phyloP scores from a whole-genome alignment of 768 basidiomycete species.

The Ephemerocybe angulata region DNA sequence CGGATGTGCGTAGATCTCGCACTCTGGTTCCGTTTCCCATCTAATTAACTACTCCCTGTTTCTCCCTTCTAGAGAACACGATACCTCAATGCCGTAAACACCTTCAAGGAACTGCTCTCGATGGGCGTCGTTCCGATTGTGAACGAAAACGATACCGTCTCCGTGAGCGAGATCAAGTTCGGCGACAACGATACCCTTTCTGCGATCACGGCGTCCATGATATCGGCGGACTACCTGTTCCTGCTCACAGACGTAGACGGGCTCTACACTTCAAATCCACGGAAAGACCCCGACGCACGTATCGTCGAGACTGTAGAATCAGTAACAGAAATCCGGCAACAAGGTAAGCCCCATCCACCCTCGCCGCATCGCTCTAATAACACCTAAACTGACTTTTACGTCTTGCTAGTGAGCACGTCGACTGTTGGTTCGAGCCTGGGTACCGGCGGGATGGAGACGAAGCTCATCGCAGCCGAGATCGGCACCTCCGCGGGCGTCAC shows the following conservation, averaged over 20 bases:
- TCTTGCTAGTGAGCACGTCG: constrained; percentile 73
- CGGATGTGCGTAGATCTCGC: constrained; percentile 62
- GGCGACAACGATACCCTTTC: constrained; percentile 98
- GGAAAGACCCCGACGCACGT: constrained; percentile 80
- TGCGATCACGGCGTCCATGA: constrained; percentile 95
- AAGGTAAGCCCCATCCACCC: constrained; percentile 50
- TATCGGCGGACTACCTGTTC: constrained; percentile 96
- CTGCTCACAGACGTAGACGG: constrained; percentile 96
- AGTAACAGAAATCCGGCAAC: constrained; percentile 70
- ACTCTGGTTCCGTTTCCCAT: neutral
- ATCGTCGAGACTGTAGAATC: constrained; percentile 82
- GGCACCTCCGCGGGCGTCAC: constrained; percentile 93
- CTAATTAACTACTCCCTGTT: constrained; percentile 8
- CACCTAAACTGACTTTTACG: neutral
- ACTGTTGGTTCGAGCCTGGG: constrained; percentile 92
- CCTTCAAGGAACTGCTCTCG: constrained; percentile 82
- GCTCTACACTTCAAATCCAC: constrained; percentile 91
- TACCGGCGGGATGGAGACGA: constrained; percentile 99
- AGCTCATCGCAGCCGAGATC: constrained; percentile 96
- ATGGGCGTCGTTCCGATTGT: constrained; percentile 98
- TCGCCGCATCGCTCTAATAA: neutral
- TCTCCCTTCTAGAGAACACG: constrained; percentile 69
- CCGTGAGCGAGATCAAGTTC: constrained; percentile 99
- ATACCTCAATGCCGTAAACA: constrained; percentile 95
- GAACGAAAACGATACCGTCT: constrained; percentile 98